Evolutionary conservation across 495 filamentous ascomycete genomes (phyloP).

Genomic region (Neurospora sp.): DNA sequence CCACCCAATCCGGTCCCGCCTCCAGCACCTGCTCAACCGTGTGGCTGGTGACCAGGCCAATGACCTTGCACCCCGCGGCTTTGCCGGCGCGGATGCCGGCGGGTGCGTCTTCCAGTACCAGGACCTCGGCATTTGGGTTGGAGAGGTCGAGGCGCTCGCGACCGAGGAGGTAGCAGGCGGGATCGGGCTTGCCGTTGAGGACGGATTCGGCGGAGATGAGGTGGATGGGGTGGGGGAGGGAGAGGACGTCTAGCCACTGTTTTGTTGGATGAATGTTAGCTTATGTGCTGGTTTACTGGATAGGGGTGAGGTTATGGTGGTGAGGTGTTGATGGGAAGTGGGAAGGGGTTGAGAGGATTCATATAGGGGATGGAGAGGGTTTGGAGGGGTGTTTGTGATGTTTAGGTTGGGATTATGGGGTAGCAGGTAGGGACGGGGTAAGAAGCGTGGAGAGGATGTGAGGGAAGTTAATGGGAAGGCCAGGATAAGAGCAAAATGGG

Average conservation of each 20-base stretch:
- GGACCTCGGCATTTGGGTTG: conserved; percentile 31
- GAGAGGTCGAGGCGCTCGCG: conserved; percentile 49
- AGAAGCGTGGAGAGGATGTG: not conserved
- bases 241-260: conserved; percentile 68
- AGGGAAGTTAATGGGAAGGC: not conserved
- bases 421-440: not conserved
- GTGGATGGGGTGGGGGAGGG: conserved; percentile 60
- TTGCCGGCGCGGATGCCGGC: conserved; percentile 86
- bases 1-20: conserved; percentile 80
- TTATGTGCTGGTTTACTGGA: no score
- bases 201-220: conserved; percentile 86
- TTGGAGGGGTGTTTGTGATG: no score
- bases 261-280: not conserved
- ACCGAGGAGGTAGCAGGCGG: conserved; percentile 72
- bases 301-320: no score
- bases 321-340: not conserved
- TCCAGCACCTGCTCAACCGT: conserved; percentile 55
- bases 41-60: conserved; percentile 84
- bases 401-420: not conserved
- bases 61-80: conserved; percentile 77
- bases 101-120: conserved; percentile 89
- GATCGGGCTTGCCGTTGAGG: conserved; percentile 75
- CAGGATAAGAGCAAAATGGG: not conserved
- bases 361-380: no score
- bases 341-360: no score